These are phyloP conservation scores for Turritis glabra DNA, from an alignment of 345 rosid genomes.

Conservation along the genomic window DNA sequence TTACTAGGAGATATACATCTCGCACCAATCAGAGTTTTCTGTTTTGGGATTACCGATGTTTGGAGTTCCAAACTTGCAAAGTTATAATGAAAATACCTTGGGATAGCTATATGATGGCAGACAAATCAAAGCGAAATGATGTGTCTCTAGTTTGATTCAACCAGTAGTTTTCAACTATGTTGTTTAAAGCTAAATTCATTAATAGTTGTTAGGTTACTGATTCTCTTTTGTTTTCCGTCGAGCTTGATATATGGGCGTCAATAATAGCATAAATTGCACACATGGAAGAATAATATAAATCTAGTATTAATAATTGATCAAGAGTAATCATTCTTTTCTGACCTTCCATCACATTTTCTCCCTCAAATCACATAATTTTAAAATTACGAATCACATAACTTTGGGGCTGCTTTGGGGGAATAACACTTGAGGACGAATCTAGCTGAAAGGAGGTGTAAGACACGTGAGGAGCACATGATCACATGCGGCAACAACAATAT, in stretches of 20 bases:
- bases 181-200: not conserved
- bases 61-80: too few relatives aligned
- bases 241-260: not conserved
- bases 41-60: too few relatives aligned
- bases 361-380: not conserved
- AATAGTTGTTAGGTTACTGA: not conserved
- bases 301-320: not conserved
- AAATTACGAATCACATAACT: not conserved
- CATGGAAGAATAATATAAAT: slow-evolving; percentile 9
- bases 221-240: not conserved
- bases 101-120: too few relatives aligned
- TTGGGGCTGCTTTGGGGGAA: slow-evolving; percentile 26
- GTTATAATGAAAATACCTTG: too few relatives aligned
- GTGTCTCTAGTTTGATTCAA: not conserved
- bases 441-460: slow-evolving; percentile 34
- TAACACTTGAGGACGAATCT: slow-evolving; percentile 28
- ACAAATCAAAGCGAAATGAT: too few relatives aligned
- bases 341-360: slow-evolving; percentile 17
- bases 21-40: too few relatives aligned
- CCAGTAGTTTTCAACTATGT: not conserved
- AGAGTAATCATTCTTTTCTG: slow-evolving; percentile 19
- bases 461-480: slow-evolving; percentile 35
- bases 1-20: too few relatives aligned
- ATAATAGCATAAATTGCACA: slow-evolving; percentile 23
- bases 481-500: slow-evolving; percentile 22